Evolutionary conservation across 805 yeast species (phyloP).

Genomic region (Cyberlindnera xylosilytica): DNA sequence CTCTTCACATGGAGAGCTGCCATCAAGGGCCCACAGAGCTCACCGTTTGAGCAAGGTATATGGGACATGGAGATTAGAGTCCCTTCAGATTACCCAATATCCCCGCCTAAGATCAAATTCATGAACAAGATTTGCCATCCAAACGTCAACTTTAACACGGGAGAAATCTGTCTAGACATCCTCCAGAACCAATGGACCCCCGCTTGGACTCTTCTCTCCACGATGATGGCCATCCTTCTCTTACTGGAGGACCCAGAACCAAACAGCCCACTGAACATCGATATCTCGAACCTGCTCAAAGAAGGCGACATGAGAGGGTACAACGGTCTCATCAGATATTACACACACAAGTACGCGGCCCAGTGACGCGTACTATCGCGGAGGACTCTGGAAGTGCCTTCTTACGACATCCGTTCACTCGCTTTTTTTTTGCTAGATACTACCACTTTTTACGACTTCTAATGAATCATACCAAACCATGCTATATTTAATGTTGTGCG

Average conservation of each 20-base stretch:
- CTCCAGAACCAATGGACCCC: constrained; percentile 66
- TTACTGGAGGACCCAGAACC: constrained; percentile 66
- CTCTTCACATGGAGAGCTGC: constrained; percentile 50
- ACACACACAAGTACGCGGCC: constrained; percentile 28
- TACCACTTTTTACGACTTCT: not conserved
- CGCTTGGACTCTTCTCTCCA: constrained; percentile 60
- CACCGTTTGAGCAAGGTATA: constrained; percentile 49
- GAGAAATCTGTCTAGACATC: constrained; percentile 71
- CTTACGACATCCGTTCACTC: no score
- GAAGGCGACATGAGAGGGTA: constrained; percentile 44
- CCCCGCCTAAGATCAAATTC: constrained; percentile 57
- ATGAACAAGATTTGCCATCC: constrained; percentile 42
- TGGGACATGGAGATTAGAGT: constrained; percentile 49
- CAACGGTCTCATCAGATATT: constrained; percentile 39
- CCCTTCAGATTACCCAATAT: constrained; percentile 49
- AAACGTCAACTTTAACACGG: constrained; percentile 47
- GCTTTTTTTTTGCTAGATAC: no score
- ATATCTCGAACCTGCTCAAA: constrained; percentile 58
- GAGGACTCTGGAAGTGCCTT: no score
- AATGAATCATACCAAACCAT: not conserved
- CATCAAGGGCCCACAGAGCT: constrained; percentile 48
- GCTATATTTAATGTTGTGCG: no score
- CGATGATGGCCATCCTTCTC: constrained; percentile 54
- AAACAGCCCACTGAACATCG: constrained; percentile 67
- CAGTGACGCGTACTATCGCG: no score